Conservation (phyloP, 148 eudicot species). For the Persicaria tinctoria region DNA sequence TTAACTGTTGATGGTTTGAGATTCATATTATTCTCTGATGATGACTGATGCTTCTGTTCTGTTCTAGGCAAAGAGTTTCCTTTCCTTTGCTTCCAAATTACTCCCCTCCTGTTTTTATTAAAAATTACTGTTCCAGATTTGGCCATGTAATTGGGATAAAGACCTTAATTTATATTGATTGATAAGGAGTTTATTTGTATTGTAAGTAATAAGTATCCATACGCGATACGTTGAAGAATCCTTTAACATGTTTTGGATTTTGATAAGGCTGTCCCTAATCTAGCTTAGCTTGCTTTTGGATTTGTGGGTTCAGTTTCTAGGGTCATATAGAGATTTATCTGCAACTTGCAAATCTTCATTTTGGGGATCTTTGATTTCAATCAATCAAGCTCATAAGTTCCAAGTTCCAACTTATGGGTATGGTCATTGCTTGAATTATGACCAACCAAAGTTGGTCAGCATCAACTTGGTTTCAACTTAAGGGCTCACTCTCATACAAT, state of each 20-base stretch:
- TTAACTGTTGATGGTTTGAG: neutral
- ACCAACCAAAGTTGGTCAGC: constrained; percentile 2
- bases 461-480: constrained; percentile 5
- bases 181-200: too few species aligned
- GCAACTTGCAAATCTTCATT: neutral
- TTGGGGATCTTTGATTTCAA: neutral
- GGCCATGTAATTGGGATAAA: neutral
- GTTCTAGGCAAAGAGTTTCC: constrained; percentile 1
- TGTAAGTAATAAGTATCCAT: too few species aligned
- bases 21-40: neutral
- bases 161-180: too few species aligned
- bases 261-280: neutral
- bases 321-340: neutral
- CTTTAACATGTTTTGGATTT: neutral
- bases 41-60: neutral
- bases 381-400: neutral
- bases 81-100: neutral
- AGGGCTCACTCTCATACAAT: neutral
- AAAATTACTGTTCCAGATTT: neutral
- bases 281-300: neutral
- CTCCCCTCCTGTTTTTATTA: neutral
- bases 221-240: too few species aligned
- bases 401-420: neutral
- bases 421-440: constrained; percentile 4
- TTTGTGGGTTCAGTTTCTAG: neutral